Evolutionary conservation across 2,329 filamentous ascomycete genomes (phyloP).

Genomic region (Tympanopsis confertula): DNA sequence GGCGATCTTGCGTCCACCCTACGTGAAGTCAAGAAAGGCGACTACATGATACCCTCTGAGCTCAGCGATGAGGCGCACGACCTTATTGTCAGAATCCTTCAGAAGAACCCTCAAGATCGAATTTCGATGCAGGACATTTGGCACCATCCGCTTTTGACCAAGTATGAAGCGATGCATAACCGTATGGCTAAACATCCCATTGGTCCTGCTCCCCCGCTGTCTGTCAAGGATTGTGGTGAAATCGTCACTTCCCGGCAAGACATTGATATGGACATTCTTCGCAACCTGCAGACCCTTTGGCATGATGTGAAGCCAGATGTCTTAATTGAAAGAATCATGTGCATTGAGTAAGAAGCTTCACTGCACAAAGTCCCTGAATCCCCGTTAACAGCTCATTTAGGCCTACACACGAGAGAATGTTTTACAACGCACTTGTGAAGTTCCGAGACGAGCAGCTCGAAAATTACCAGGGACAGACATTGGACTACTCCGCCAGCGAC

Average conservation of each 20-base stretch:
- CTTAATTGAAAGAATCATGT: constrained; percentile 29
- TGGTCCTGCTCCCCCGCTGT: background rate
- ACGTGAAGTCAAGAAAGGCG: constrained; percentile 9
- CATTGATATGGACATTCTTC: constrained; percentile 49
- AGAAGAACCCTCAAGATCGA: constrained; percentile 42
- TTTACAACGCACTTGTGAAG: constrained; percentile 49
- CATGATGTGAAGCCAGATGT: constrained; percentile 46
- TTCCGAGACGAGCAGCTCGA: constrained; percentile 55
- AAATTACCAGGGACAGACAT: constrained; percentile 29
- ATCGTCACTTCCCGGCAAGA: constrained; percentile 25
- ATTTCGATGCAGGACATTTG: constrained; percentile 50
- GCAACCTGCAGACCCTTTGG: constrained; percentile 54
- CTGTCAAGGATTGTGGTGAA: background rate
- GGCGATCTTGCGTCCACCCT: constrained; percentile 31
- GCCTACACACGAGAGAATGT: constrained; percentile 52
- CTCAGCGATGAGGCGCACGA: constrained; percentile 40
- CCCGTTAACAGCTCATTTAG: too few species aligned
- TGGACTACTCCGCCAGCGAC: background rate
- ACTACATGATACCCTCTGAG: constrained; percentile 21
- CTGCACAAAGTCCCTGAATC: too few species aligned
- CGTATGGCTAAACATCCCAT: background rate
- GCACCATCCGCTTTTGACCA: constrained; percentile 44
- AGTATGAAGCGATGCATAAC: background rate
- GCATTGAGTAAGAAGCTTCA: background rate
- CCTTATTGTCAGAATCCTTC: constrained; percentile 46